Evolutionary conservation across 2,329 filamentous ascomycete genomes (phyloP).

Genomic region (Sphaerulina populicola): DNA sequence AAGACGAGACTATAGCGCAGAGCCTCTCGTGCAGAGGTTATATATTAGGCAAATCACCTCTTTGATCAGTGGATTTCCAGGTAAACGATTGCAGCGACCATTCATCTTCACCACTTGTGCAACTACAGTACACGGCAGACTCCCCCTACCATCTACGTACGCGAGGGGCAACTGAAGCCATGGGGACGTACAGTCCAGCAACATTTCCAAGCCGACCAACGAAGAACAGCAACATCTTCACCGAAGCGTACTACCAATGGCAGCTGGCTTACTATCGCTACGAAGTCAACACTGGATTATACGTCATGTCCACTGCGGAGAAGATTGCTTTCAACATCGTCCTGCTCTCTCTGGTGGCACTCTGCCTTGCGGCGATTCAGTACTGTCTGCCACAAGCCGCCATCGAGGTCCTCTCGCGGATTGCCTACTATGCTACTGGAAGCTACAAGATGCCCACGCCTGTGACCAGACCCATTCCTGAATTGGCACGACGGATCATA

Average conservation of each 20-base stretch:
- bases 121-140: not conserved
- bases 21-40: not conserved
- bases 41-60: not conserved
- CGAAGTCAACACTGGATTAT: slow-evolving; percentile 24
- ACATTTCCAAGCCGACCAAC: slow-evolving; percentile 19
- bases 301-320: slow-evolving; percentile 27
- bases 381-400: slow-evolving; percentile 20
- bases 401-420: slow-evolving; percentile 10
- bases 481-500: slow-evolving; percentile 10
- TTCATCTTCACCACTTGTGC: not conserved
- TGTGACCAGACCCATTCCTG: slow-evolving; percentile 2
- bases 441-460: slow-evolving; percentile 4
- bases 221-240: slow-evolving; percentile 17
- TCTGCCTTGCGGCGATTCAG: slow-evolving; percentile 19
- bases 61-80: not conserved
- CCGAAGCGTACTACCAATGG: slow-evolving; percentile 19
- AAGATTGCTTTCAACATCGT: slow-evolving; percentile 27
- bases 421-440: slow-evolving; percentile 22
- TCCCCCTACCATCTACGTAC: too few species aligned
- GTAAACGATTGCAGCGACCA: not conserved
- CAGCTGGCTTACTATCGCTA: slow-evolving; percentile 27
- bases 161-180: slow-evolving; percentile 1
- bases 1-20: slow-evolving; percentile 1
- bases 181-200: slow-evolving; percentile 25
- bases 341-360: slow-evolving; percentile 15